These are phyloP conservation scores for Phylloporus scabripes DNA, from an alignment of 768 basidiomycete species.

Conservation along the genomic window DNA sequence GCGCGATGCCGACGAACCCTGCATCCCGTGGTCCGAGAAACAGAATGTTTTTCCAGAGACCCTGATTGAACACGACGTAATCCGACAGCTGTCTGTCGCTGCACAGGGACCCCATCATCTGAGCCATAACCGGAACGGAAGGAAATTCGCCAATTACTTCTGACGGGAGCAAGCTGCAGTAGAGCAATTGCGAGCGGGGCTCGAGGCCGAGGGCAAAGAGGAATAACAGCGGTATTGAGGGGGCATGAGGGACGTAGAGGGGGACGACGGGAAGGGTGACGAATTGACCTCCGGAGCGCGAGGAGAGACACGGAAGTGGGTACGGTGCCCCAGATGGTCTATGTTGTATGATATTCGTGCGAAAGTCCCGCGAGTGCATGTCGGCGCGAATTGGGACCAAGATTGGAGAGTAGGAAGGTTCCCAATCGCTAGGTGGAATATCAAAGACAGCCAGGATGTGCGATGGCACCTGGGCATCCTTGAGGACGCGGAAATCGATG, in stretches of 20 bases:
- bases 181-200: conserved; percentile 41
- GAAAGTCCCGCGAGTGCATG: conserved; percentile 39
- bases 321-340: conserved; percentile 30
- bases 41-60: conserved; percentile 64
- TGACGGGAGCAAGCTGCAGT: conserved; percentile 49
- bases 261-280: conserved; percentile 51
- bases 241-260: conserved; percentile 45
- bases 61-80: conserved; percentile 42
- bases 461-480: conserved; percentile 46
- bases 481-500: conserved; percentile 44
- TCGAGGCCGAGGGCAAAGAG: conserved; percentile 56
- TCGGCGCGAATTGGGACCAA: conserved; percentile 51
- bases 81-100: conserved; percentile 32
- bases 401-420: conserved; percentile 33
- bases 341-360: conserved; percentile 32
- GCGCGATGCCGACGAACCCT: conserved; percentile 43
- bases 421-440: conserved; percentile 26
- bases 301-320: conserved; percentile 27
- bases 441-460: conserved; percentile 50
- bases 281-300: conserved; percentile 21
- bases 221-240: conserved; percentile 51
- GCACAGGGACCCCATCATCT: conserved; percentile 39
- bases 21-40: conserved; percentile 45
- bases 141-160: conserved; percentile 54
- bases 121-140: conserved; percentile 52